Evolutionary conservation across 495 filamentous ascomycete genomes (phyloP).

Genomic region (Ramalina peruviana): DNA sequence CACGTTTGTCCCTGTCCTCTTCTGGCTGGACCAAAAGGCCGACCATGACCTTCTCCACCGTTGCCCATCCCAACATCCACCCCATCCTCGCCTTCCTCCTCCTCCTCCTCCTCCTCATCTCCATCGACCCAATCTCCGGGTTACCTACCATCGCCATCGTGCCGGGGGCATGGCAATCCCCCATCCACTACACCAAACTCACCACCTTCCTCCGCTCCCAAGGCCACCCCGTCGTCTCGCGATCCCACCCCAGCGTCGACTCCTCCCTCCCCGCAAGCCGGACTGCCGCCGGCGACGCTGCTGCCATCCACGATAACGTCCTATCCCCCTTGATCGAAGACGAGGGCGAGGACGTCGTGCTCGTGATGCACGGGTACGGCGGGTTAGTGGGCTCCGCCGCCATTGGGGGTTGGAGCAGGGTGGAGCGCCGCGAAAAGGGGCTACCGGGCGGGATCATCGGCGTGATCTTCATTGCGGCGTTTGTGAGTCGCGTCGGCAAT

Average conservation of each 20-base stretch:
- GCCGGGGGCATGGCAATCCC: slow-evolving; percentile 34
- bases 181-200: slow-evolving; percentile 22
- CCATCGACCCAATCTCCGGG: too few species aligned
- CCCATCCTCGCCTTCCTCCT: too few species aligned
- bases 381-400: slow-evolving; percentile 21
- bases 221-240: slow-evolving; percentile 24
- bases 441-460: slow-evolving; percentile 20
- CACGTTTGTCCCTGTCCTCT: too few species aligned
- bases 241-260: slow-evolving; percentile 25
- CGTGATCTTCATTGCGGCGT: slow-evolving; percentile 20
- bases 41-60: too few species aligned
- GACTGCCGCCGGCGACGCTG: slow-evolving; percentile 4
- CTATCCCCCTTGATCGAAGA: slow-evolving; percentile 1
- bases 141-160: slow-evolving; percentile 24
- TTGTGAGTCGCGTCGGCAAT: slow-evolving; percentile 17
- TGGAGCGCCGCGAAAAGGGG: slow-evolving; percentile 11
- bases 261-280: not conserved
- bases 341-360: slow-evolving; percentile 17
- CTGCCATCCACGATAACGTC: not conserved
- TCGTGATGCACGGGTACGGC: slow-evolving; percentile 24
- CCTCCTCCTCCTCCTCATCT: too few species aligned
- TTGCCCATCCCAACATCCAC: too few species aligned
- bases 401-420: slow-evolving; percentile 11
- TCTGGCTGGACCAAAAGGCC: too few species aligned
- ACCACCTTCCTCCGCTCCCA: slow-evolving; percentile 21